These are phyloP conservation scores for Petunia axillaris DNA, from an alignment of 257 asterid species.

Conservation along the genomic window DNA sequence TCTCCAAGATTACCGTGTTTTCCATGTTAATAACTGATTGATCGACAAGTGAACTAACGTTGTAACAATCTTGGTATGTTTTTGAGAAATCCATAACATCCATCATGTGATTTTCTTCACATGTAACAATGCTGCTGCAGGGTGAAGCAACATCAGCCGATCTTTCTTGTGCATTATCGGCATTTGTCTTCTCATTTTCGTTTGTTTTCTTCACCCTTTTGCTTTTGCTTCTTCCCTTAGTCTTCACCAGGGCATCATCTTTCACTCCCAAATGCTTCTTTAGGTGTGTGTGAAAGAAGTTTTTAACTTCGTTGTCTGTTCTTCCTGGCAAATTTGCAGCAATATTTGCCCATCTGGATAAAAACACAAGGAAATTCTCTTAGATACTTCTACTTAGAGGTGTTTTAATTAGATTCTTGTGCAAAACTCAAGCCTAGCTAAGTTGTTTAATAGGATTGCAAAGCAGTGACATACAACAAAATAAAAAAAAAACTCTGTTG, in stretches of 20 bases:
- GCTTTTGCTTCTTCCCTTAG: neutral
- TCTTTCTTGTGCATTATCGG: neutral
- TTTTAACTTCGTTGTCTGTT: slow-evolving; percentile 30
- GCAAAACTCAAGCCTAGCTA: neutral
- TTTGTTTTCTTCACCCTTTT: neutral
- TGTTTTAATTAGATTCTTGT: no score
- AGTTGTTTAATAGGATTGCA: neutral
- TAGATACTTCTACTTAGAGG: neutral
- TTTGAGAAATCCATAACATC: neutral
- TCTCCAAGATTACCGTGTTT: neutral
- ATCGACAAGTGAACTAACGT: neutral
- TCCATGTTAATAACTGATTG: neutral
- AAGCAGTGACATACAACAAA: neutral
- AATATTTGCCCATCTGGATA: slow-evolving; percentile 27
- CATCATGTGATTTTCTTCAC: slow-evolving; percentile 3
- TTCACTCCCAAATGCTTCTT: slow-evolving; percentile 13
- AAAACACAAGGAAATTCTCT: neutral
- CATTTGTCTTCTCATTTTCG: neutral
- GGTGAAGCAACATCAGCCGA: slow-evolving; percentile 3
- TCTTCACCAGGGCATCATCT: neutral
- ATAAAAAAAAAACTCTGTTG: neutral
- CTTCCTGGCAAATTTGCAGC: slow-evolving; percentile 28
- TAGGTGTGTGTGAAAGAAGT: slow-evolving; percentile 28
- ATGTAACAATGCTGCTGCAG: slow-evolving; percentile 9
- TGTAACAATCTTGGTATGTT: neutral